Evolutionary conservation across 148 eudicot genomes (phyloP).

Genomic region (Fallopia convolvulus): DNA sequence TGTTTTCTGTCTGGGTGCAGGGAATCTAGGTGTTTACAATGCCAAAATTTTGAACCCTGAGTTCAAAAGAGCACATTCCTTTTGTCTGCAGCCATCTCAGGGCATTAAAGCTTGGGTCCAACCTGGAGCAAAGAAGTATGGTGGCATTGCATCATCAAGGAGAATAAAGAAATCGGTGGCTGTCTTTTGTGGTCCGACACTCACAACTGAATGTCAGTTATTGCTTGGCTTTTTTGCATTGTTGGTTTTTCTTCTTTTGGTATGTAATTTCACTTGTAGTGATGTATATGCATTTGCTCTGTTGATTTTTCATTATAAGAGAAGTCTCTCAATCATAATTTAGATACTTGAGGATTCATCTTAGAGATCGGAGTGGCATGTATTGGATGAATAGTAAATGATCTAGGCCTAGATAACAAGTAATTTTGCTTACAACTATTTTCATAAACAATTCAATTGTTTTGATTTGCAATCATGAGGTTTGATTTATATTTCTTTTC

Average conservation of each 20-base stretch:
- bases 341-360: neutral
- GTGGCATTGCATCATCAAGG: conserved; percentile 3
- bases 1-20: conserved; percentile 18
- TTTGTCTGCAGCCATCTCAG: neutral
- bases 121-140: conserved; percentile 1
- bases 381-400: neutral
- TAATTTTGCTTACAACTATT: neutral
- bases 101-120: neutral
- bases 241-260: neutral
- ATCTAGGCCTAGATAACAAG: neutral
- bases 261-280: neutral
- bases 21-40: conserved; percentile 33
- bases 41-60: conserved; percentile 19
- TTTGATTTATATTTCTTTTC: neutral
- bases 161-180: neutral
- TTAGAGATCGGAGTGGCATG: neutral
- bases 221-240: neutral
- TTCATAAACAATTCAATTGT: neutral
- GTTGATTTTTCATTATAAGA: neutral
- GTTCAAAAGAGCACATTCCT: conserved; percentile 3
- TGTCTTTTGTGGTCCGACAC: conserved; percentile 7
- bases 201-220: conserved; percentile 23
- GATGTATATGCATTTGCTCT: neutral
- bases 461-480: neutral
- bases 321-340: neutral